Base-by-base conservation (phyloP, 176 grass and related monocot species). In the Aegilops bicornis region DNA sequence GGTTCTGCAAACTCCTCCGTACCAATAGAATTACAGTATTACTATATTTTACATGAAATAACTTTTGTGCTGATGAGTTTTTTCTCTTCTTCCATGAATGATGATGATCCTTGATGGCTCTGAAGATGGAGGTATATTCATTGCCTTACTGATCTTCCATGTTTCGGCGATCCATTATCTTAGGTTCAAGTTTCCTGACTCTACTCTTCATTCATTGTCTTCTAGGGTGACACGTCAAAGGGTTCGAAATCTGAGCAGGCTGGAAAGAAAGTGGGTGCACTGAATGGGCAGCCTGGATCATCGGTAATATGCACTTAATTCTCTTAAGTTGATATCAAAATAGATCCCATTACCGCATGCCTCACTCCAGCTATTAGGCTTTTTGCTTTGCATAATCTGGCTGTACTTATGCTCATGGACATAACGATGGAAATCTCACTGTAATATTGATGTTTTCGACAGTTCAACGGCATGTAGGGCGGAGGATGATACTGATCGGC, bases 161-260 rank as follows among this genome's bases (percentile, higher is more conserved):
- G 37, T 82, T 39, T 66, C 45, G 19, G 24, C 45, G 29, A 58
- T 77, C 27, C 30, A 32, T 36, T 71, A 7, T 59, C 65, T 77
- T 76, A 78, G n/a, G 17, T 19, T 45, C 33, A 48, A 10, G 31
- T 83, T 86, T 40, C 42, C 71, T 88, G 25, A 88, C 29, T 31
- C 31, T 58, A 73, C 22, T 40, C 8, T 56, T 82, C 10, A 11
- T 68, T 83, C n/a, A 31, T 64, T 70, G 72, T 72, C 40, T 68
- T 84, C 17, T 48, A 96, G 94, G 91, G 84, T 79, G 94, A 96
- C 43, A 83, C 83, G 67, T 77, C 83, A 81, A 96, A 91, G 69
- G 87, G 87, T 74, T 88, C 91, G 0, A 88, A 70, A 82, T 85
- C 86, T 60, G 91, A 93, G 27, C 89, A 90, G 48, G 32, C 85